Base-by-base conservation (phyloP, 768 basidiomycete genomes). In the Rhizopogon vinicolor region DNA sequence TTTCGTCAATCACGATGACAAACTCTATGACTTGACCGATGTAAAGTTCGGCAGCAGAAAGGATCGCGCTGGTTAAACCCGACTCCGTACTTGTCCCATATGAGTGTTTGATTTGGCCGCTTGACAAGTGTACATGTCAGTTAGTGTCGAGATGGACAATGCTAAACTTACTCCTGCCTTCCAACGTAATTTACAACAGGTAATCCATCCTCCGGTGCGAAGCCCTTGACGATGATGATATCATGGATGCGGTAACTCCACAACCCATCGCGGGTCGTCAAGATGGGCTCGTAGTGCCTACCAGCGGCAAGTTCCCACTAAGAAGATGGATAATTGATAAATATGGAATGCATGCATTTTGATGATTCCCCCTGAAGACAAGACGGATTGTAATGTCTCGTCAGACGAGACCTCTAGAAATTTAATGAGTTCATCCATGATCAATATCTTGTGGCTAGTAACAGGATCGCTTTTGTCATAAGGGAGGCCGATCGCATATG, bases 81-180 rank as follows among this genome's bases (percentile, higher is more conserved):
- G 57, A 53, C 49, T 66, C 65, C 2, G 52, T 53, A 41, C 53
- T 42, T 44, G 28, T 5, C 46, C 22, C n/a, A 39, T 54, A 25
- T 56, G 37, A 19, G n/a, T 25, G 9, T 44, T 7, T 33, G 31
- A 33, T 1, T 33, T 9, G 31, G 7, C n/a, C 42, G 8, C 7
- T 25, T 18, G 7, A 2, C 14, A 14, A 46, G n/a, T 7, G 31
- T 22, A 14, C 12, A 46, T 22, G 22, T 22, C 29, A 35, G 35
- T 35, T 8, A 29, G 49, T 16, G 49, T 3, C 16, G 18, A 51
- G 7, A 16, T 51, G 2, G 35, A 35, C 13, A 1, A 16, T 7
- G 18, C 14, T 16, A 9, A 9, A 33, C 52, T 48, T 35, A 53
- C 56, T 53, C 53, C 42, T 52, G 51, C 33, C 56, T 44, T 31